Evolutionary conservation across 768 basidiomycete species (phyloP).

Genomic region (Tylopilus intermedius): DNA sequence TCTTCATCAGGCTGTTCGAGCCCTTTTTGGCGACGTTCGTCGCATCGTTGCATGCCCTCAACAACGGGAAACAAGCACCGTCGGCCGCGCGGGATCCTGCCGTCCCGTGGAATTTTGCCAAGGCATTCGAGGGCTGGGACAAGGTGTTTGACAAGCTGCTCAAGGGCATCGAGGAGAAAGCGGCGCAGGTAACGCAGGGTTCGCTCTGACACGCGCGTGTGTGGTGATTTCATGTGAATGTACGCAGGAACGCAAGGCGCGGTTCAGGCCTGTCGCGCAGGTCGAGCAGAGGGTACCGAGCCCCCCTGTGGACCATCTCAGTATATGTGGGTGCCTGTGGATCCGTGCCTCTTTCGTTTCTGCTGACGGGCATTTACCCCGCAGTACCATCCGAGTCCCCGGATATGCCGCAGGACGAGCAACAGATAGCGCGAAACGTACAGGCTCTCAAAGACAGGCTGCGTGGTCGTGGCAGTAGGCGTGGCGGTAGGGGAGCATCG

Average conservation of each 20-base stretch:
- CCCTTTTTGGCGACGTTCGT: conserved; percentile 82
- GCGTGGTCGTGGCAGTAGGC: conserved; percentile 66
- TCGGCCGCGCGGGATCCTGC: conserved; percentile 34
- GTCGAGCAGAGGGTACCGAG: conserved; percentile 35
- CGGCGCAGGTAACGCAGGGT: conserved; percentile 50
- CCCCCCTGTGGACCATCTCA: conserved; percentile 53
- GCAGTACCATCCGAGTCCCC: conserved; percentile 46
- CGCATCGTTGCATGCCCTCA: conserved; percentile 69
- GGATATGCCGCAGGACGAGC: conserved; percentile 64
- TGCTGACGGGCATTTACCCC: background rate
- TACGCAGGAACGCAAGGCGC: conserved; percentile 65
- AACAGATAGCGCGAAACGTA: conserved; percentile 89
- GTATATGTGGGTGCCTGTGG: conserved; percentile 42
- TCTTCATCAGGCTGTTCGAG: conserved; percentile 84
- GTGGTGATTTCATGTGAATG: background rate
- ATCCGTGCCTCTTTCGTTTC: no score
- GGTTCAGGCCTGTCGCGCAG: conserved; percentile 43
- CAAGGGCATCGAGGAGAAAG: conserved; percentile 69
- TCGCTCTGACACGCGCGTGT: background rate
- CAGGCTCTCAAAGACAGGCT: conserved; percentile 83
- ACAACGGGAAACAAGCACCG: conserved; percentile 35
- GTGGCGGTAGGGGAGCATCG: conserved; percentile 45
- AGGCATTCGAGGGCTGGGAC: conserved; percentile 79
- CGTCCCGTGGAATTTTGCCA: conserved; percentile 61
- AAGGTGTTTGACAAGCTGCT: conserved; percentile 71